Evolutionary conservation across 306 rosid genomes (phyloP).

Genomic region (Styphnolobium japonicum): DNA sequence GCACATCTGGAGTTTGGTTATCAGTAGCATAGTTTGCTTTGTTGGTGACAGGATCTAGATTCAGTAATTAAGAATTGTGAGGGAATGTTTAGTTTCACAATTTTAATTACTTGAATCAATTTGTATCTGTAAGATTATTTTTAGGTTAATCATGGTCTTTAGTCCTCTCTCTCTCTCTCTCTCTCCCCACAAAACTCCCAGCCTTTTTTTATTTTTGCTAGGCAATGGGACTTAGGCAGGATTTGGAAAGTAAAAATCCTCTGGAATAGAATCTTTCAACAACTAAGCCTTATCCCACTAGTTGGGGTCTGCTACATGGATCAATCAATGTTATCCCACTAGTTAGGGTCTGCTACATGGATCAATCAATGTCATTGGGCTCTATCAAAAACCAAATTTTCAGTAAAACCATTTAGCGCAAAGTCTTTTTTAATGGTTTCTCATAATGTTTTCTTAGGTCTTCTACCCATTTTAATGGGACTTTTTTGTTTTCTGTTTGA

Average conservation of each 20-base stretch:
- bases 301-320: not conserved
- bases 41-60: slow-evolving; percentile 27
- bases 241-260: not conserved
- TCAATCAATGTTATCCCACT: not conserved
- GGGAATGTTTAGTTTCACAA: slow-evolving; percentile 29
- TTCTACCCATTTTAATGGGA: not conserved
- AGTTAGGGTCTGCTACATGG: not conserved
- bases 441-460: not conserved
- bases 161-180: not conserved
- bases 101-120: slow-evolving; percentile 23
- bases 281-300: too few relatives aligned
- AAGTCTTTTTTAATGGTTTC: not conserved
- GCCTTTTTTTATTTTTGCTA: not conserved
- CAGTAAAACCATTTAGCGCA: not conserved
- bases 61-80: slow-evolving; percentile 41
- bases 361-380: not conserved
- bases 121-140: slow-evolving; percentile 10
- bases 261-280: not conserved
- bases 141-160: slow-evolving; percentile 16
- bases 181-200: not conserved
- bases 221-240: not conserved
- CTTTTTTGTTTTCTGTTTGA: too few relatives aligned
- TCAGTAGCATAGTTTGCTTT: slow-evolving; percentile 32
- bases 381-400: not conserved
- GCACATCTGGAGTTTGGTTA: slow-evolving; percentile 13